phyloP scores from a whole-genome alignment of 495 filamentous ascomycete species.

The Apodospora peruviana region DNA sequence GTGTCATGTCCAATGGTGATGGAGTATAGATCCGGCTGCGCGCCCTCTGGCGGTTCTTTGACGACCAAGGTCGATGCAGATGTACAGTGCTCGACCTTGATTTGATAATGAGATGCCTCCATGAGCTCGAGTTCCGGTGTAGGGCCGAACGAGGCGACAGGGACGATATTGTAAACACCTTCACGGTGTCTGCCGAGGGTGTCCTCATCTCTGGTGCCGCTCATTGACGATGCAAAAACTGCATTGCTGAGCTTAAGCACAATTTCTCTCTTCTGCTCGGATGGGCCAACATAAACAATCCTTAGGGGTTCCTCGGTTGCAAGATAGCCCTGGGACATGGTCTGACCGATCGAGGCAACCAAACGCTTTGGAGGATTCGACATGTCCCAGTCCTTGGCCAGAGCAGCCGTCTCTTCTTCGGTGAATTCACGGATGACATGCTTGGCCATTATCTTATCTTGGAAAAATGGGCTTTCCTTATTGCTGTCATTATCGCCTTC shows the following conservation, averaged over 20 bases:
- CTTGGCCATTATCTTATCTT: slow-evolving; percentile 54
- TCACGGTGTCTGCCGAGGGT: slow-evolving; percentile 16
- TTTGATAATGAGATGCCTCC: slow-evolving; percentile 59
- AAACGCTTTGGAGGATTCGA: slow-evolving; percentile 31
- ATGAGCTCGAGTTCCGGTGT: slow-evolving; percentile 70
- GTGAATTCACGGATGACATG: slow-evolving; percentile 57
- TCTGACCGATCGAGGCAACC: slow-evolving; percentile 61
- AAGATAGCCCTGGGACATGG: slow-evolving; percentile 61
- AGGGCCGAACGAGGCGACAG: slow-evolving; percentile 64
- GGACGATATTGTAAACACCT: slow-evolving; percentile 63
- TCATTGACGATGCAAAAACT: slow-evolving; percentile 37
- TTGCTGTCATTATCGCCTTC: slow-evolving; percentile 47
- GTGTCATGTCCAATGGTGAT: slow-evolving; percentile 56
- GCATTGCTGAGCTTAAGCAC: slow-evolving; percentile 71
- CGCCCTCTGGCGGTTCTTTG: slow-evolving; percentile 20
- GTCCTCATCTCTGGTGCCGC: slow-evolving; percentile 14
- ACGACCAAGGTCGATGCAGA: slow-evolving; percentile 42
- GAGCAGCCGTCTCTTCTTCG: slow-evolving; percentile 43
- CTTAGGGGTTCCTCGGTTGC: slow-evolving; percentile 61
- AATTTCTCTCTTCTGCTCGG: slow-evolving; percentile 59
- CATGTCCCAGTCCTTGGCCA: slow-evolving; percentile 37
- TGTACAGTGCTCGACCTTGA: slow-evolving; percentile 68
- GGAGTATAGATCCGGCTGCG: slow-evolving; percentile 21
- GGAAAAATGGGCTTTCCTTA: slow-evolving; percentile 37
- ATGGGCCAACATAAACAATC: slow-evolving; percentile 62